Evolutionary conservation across 352 stramenopile genomes (phyloP).

Genomic region (Phytophthora pistaciae): DNA sequence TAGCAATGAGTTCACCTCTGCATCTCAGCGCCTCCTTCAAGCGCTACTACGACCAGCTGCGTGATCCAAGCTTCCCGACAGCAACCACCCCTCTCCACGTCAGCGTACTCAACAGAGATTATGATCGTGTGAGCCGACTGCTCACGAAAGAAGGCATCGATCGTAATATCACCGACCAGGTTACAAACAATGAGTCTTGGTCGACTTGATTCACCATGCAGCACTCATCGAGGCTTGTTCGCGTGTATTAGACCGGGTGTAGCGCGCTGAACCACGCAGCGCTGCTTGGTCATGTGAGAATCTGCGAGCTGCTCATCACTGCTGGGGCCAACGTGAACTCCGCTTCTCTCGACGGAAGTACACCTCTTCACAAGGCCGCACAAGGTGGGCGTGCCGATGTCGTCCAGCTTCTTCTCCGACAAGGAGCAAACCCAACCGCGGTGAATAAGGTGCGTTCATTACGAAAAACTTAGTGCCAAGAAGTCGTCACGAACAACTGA

Average conservation of each 20-base stretch:
- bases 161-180: constrained; percentile 29
- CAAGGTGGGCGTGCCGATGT: constrained; percentile 34
- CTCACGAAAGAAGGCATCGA: constrained; percentile 16
- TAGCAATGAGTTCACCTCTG: constrained; percentile 25
- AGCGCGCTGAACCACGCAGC: constrained; percentile 46
- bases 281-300: constrained; percentile 38
- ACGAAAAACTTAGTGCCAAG: neutral
- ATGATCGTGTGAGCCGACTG: constrained; percentile 16
- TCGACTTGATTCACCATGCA: neutral
- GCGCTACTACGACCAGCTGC: constrained; percentile 35
- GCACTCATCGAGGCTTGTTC: neutral
- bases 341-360: constrained; percentile 23
- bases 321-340: constrained; percentile 30
- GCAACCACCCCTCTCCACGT: constrained; percentile 45
- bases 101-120: constrained; percentile 39
- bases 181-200: constrained; percentile 7
- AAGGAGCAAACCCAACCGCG: constrained; percentile 21
- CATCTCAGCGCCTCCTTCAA: constrained; percentile 45
- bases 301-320: constrained; percentile 40
- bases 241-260: constrained; percentile 30
- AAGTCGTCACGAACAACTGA: neutral
- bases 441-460: constrained; percentile 31
- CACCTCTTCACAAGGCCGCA: constrained; percentile 53
- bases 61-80: constrained; percentile 17
- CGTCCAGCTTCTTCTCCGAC: constrained; percentile 34